A percentile compares a stretch with the other conserved stretches of the same genome.
phyloP scores from a whole-genome alignment of 2,329 filamentous ascomycete species.

The Didymella lethalis region DNA sequence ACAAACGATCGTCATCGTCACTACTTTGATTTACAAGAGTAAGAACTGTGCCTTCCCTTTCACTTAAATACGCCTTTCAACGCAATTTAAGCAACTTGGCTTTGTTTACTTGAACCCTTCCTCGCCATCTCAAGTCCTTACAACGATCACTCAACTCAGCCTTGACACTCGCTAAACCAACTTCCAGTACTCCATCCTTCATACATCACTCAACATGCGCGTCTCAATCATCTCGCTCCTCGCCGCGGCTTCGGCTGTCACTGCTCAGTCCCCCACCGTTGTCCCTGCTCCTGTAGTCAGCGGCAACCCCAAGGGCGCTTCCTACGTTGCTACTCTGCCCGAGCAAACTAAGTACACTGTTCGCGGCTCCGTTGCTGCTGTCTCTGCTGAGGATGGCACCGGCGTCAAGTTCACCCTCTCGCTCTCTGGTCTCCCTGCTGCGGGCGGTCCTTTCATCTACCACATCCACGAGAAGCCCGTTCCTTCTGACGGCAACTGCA shows the following conservation, averaged over 20 bases:
- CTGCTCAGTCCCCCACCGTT: conserved; percentile 38
- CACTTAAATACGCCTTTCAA: conserved; percentile 6
- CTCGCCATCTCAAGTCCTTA: not conserved
- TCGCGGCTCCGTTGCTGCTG: conserved; percentile 47
- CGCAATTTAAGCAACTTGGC: not conserved
- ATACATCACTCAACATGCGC: conserved; percentile 42
- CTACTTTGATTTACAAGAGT: conserved; percentile 10
- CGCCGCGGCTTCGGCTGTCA: conserved; percentile 40
- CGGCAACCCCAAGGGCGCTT: conserved; percentile 51
- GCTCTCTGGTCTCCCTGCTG: conserved; percentile 51
- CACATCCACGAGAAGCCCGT: conserved; percentile 56
- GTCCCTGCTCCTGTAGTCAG: conserved; percentile 45
- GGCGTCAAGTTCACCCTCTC: conserved; percentile 53
- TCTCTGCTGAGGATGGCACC: conserved; percentile 45
- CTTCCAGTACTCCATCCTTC: conserved; percentile 22
- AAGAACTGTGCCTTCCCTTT: conserved; percentile 17
- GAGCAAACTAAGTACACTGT: conserved; percentile 44
- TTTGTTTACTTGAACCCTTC: conserved; percentile 1
- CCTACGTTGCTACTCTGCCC: conserved; percentile 51
- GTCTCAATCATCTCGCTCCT: conserved; percentile 39
- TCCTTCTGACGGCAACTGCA: conserved; percentile 54
- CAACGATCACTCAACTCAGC: not conserved
- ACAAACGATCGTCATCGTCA: conserved; percentile 10
- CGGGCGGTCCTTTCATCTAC: conserved; percentile 57
- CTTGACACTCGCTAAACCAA: conserved; percentile 19